These are phyloP conservation scores for Vicia faba DNA, from an alignment of 306 rosid genomes.

Conservation along the genomic window DNA sequence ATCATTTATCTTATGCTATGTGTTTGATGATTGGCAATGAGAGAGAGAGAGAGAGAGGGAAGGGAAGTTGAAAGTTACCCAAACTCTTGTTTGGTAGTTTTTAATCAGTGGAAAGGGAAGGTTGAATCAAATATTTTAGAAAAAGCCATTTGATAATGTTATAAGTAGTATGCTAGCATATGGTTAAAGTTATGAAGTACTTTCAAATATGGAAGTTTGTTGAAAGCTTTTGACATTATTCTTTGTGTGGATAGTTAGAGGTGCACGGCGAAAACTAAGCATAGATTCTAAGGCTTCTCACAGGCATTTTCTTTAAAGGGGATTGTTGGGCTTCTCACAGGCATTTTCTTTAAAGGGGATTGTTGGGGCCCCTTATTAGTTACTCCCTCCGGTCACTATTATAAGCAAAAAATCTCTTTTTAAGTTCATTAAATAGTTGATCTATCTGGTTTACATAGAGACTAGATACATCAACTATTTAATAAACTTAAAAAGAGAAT, in stretches of 20 bases:
- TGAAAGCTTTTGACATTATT: constrained; percentile 18
- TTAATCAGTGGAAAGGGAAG: not conserved
- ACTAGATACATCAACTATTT: too few relatives aligned
- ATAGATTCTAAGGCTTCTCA: not conserved
- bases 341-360: not conserved
- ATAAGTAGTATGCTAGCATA: constrained; percentile 7
- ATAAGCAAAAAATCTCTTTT: too few relatives aligned
- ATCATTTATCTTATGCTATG: constrained; percentile 3
- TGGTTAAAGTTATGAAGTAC: constrained; percentile 4
- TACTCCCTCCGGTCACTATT: too few relatives aligned
- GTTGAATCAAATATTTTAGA: constrained; percentile 7
- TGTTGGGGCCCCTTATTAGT: not conserved
- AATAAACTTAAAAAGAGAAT: too few relatives aligned
- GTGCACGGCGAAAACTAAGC: not conserved
- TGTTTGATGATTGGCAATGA: not conserved
- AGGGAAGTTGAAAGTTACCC: not conserved
- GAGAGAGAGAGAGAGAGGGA: not conserved
- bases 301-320: not conserved
- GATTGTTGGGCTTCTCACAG: not conserved
- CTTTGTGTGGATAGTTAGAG: constrained; percentile 1
- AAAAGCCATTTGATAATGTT: not conserved
- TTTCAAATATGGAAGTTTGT: not conserved
- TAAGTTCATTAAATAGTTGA: too few relatives aligned
- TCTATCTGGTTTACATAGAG: too few relatives aligned
- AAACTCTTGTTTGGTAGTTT: constrained; percentile 19